Percentiles rank a stretch among this genome's conserved stretches.
Evolutionary conservation across 1,284 basidiomycete species (phyloP).

Genomic region (Lentinula novae-zelandiae): DNA sequence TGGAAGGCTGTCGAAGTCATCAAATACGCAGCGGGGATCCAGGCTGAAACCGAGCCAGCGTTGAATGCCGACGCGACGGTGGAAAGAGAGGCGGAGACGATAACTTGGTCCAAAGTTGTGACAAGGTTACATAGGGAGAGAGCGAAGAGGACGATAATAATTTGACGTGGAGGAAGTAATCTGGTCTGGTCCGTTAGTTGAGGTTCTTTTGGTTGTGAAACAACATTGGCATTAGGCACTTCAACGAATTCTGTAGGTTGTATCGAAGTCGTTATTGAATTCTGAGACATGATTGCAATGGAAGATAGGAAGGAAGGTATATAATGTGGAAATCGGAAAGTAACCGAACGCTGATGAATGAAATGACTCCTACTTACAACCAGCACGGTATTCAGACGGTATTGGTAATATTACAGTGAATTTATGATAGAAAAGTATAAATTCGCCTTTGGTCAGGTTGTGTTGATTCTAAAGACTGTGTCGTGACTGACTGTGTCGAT

Average conservation of each 20-base stretch:
- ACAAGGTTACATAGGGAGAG: constrained; percentile 58
- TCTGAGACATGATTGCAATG: neutral
- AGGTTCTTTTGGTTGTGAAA: neutral
- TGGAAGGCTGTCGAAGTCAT: constrained; percentile 67
- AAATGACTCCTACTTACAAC: too few relatives aligned
- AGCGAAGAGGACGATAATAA: constrained; percentile 59
- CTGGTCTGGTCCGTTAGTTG: constrained; percentile 74
- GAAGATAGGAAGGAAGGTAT: neutral
- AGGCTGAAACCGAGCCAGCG: constrained; percentile 61
- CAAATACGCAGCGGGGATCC: constrained; percentile 52
- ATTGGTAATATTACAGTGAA: too few relatives aligned
- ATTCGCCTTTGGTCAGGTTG: too few relatives aligned
- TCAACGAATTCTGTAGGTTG: neutral
- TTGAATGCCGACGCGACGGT: constrained; percentile 66
- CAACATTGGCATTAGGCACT: neutral
- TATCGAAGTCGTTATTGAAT: neutral
- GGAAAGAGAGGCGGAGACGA: constrained; percentile 68
- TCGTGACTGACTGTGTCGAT: constrained; percentile 13
- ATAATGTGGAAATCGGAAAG: too few relatives aligned
- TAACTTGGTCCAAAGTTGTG: constrained; percentile 56
- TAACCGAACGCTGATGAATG: too few relatives aligned
- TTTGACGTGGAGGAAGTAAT: constrained; percentile 63
- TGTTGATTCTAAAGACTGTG: neutral
- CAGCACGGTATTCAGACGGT: too few relatives aligned
- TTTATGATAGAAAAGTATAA: too few relatives aligned